A percentile compares a stretch with the other conserved stretches of the same genome.
phyloP scores from a whole-genome alignment of 306 rosid genomes.

The Prunus salicina region DNA sequence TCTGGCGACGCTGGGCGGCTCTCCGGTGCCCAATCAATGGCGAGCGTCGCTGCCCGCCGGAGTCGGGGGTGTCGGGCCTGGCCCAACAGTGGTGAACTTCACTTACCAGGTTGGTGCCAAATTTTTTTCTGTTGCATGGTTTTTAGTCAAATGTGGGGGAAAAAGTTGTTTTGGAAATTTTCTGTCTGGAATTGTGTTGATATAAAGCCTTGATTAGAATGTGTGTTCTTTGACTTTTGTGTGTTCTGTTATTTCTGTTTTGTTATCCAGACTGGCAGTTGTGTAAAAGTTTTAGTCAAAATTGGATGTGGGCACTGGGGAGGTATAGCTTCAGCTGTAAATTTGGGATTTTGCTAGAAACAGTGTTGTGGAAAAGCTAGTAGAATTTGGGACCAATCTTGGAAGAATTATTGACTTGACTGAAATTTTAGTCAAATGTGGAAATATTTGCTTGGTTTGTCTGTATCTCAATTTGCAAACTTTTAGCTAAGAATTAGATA shows the following conservation, averaged over 20 bases:
- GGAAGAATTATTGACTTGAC: neutral
- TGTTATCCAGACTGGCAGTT: neutral
- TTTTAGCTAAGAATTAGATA: neutral
- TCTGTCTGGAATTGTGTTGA: neutral
- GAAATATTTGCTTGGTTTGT: neutral
- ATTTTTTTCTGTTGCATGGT: neutral
- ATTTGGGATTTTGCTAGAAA: conserved; percentile 4
- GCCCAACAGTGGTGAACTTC: conserved; percentile 74
- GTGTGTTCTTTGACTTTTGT: conserved; percentile 20
- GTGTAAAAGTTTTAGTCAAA: conserved; percentile 7
- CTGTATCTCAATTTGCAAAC: neutral
- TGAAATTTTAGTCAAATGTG: conserved; percentile 11
- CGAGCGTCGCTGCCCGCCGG: conserved; percentile 23
- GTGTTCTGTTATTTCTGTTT: conserved; percentile 11
- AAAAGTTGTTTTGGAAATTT: conserved; percentile 1
- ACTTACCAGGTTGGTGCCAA: conserved; percentile 65
- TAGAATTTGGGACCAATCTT: conserved; percentile 1
- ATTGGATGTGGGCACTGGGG: neutral
- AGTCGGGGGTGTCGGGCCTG: conserved; percentile 63
- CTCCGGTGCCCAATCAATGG: conserved; percentile 57
- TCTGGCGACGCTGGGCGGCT: conserved; percentile 49
- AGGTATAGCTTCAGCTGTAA: neutral
- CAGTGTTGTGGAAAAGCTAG: neutral
- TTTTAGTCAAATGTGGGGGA: conserved; percentile 21
- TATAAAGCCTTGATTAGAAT: neutral